Evolutionary conservation across 2,329 filamentous ascomycete species (phyloP), one percentile per base, ranked within the genome.

Genomic region (Microsporum audouinii): DNA sequence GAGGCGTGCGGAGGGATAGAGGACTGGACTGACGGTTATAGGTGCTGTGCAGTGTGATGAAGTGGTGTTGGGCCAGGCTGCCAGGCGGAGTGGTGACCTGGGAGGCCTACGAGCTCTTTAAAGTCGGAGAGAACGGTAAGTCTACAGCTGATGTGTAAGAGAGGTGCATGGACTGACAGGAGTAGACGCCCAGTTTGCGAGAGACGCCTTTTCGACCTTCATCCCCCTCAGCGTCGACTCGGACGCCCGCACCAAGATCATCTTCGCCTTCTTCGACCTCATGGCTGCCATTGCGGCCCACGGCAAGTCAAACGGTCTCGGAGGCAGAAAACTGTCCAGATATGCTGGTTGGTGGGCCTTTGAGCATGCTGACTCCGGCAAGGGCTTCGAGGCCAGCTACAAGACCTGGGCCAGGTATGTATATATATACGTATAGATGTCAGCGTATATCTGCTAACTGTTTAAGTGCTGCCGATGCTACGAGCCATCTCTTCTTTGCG

Each of bases 311-410:
- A 99, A 99, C 72, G 94, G 94, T 49, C 84, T 99, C 65, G 89
- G 91, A 63, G 94, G 94, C 31, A 85, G 91, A 65, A 97, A 97
- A 73, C 82, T 99, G 60, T 97, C 94, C 7, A 84, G 94, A 66
- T 89, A 95, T 82, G 94, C 92, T 45, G 91, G 91, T 53, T 99
- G 94, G 94, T 99, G 94, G 94, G 91, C 92, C 0, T 99, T 99
- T 72, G 92, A 96, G 70, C 89, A 95, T 66, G 83, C 80, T 55
- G 91, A 97, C 71, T 85, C 85, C 5, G 88, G 88, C 47, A 92
- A 88, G 71, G 94, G 94, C 14, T 99, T 99, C 68, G 94, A 97
- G 67, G 89, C 89, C 45, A 91, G 92, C 60, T 99, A 99, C 75
- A 89, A 88, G 70, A 84, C 84, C 51, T 99, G 94, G 91, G 79